Base-by-base conservation (phyloP, 2,329 filamentous ascomycete species). In the Ophiostoma perfectum region DNA sequence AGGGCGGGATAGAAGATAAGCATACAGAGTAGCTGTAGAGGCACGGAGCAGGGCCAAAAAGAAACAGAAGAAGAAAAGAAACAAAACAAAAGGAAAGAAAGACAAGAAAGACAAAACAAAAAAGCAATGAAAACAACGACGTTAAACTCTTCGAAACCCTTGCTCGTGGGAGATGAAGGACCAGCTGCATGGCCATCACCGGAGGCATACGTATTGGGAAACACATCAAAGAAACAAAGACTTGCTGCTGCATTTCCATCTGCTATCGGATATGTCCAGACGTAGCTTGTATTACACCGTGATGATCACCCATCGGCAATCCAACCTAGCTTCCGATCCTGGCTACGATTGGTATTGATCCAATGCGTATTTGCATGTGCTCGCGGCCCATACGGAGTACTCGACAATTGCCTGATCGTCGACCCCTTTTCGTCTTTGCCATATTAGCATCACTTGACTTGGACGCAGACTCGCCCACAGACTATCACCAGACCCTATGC, bases 101-200 rank as follows among this genome's bases (percentile, higher is more conserved):
- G n/a, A 41, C 12, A 4, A 62, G 12, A 6, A n/a, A 16, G n/a
- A 47, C 5, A 47, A 47, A 16, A 47, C 14, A 45, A 12, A 45
- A 45, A 45, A 12, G 14, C 9, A 47, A 16, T 5, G 14, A 47
- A 47, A 47, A 11, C 45, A 47, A 47, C 45, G 45, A 47, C 45
- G 45, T 47, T 47, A 47, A 47, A 47, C 45, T 47, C 11, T 16
- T 16, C 42, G 42, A 45, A 16, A 47, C 45, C 45, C 45, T 16
- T 47, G 45, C 3, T 16, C 12, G n/a, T 14, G 45, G n/a, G 14
- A 5, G n/a, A 55, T 55, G 18, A 55, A 55, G 49, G 49, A 55
- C 49, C 47, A 12, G 47, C 49, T 55, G 49, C 49, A 55, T 55
- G 49, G 49, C 18, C 49, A 27, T 55, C 49, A 55, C 49, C 49